These are phyloP conservation scores for Metschnikowia baotianmanensis DNA, from an alignment of 805 yeast genomes.

Conservation along the genomic window DNA sequence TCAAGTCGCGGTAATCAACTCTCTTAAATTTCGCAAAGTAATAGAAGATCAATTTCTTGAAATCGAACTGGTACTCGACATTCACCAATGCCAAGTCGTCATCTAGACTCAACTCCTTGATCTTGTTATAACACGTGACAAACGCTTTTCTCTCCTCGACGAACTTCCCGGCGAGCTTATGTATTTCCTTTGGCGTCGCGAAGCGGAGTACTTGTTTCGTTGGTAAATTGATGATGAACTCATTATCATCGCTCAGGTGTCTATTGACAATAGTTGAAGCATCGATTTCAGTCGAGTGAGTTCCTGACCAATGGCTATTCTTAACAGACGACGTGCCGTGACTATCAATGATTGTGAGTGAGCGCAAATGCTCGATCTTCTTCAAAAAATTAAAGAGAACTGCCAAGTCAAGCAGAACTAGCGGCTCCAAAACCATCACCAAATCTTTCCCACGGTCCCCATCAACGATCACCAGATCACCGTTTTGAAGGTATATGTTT, in stretches of 20 bases:
- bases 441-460: conserved; percentile 84
- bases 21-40: conserved; percentile 46
- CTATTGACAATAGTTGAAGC: conserved; percentile 37
- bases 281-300: conserved; percentile 37
- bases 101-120: conserved; percentile 47
- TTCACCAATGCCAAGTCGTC: conserved; percentile 42
- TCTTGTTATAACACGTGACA: conserved; percentile 54
- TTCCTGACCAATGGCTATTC: conserved; percentile 32
- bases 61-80: conserved; percentile 46
- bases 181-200: conserved; percentile 70
- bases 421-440: conserved; percentile 68
- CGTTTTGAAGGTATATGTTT: conserved; percentile 53
- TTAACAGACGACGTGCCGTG: conserved; percentile 19
- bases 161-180: conserved; percentile 58
- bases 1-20: conserved; percentile 43
- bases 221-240: conserved; percentile 63
- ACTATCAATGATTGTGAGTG: conserved; percentile 38
- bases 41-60: conserved; percentile 44
- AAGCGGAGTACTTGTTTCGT: conserved; percentile 75
- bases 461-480: conserved; percentile 74
- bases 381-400: conserved; percentile 70
- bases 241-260: conserved; percentile 53
- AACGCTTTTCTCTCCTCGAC: conserved; percentile 72
- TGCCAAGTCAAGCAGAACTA: conserved; percentile 61
- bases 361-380: conserved; percentile 65